Base-by-base conservation (phyloP, 2,329 filamentous ascomycete genomes). In the Exophiala phaeomuriformis region DNA sequence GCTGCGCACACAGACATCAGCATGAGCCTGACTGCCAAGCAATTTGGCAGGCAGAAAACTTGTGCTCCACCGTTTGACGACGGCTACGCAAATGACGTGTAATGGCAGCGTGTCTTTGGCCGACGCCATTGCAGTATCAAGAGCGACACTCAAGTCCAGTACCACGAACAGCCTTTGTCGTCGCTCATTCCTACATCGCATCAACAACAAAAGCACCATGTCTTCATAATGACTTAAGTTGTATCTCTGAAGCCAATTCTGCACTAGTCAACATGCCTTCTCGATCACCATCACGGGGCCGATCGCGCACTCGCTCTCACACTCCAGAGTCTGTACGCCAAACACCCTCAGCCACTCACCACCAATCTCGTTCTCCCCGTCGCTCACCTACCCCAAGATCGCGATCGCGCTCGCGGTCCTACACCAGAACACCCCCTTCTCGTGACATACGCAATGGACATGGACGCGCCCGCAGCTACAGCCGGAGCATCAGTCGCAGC, bases 301-400 rank as follows among this genome's bases (percentile, higher is more conserved):
- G 61, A 7, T 64, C 63, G 32, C 57, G 51, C 28, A 59, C 60
- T 8, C 51, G 60, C 32, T 59, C 61, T 30, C 57, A 58, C 35
- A 63, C 60, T 29, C 59, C 62, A 7, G 51, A 56, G 37, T 55
- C 57, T 12, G 52, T 57, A 19, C 53, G 48, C 41, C 52, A 56
- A 48, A 53, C 51, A 35, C 54, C 51, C 19, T 60, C 60, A 44
- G 55, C 53, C 7, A 40, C 43, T 32, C 51, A 47, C n/a, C 54
- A 61, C 37, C 62, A 58, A 29, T 67, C 65, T 37, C 62, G 51
- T 31, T 65, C 66, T 33, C 61, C 61, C 40, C 66, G 60, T 36
- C 68, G 65, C 43, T 71, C 70, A 19, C 63, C 65, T 41, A 69
- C 70, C 33, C 66, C 68, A 47, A 68, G 65, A 33, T 65, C 64